These are phyloP conservation scores for Syncephalis fuscata DNA, from an alignment of 371 early-diverging fungal genomes.

Conservation along the genomic window DNA sequence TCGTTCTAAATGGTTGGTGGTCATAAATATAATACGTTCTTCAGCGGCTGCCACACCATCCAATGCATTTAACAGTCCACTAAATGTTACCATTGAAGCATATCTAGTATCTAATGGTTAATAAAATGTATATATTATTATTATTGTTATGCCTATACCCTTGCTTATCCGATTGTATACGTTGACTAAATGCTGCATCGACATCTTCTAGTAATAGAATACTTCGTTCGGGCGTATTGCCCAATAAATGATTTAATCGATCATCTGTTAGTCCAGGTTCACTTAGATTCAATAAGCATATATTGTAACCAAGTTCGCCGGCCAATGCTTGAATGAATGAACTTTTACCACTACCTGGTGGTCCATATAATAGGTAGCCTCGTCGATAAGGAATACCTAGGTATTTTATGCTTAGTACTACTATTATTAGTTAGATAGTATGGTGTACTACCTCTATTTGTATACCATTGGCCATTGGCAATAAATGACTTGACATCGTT, in stretches of 20 bases:
- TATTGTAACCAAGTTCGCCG: constrained; percentile 93
- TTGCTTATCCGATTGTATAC: constrained; percentile 34
- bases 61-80: constrained; percentile 95
- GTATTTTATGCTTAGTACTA: not conserved
- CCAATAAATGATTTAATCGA: constrained; percentile 82
- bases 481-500: constrained; percentile 78
- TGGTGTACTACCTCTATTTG: constrained; percentile 50
- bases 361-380: constrained; percentile 96
- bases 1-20: constrained; percentile 95
- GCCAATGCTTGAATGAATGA: constrained; percentile 97
- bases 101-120: constrained; percentile 15
- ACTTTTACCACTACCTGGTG: constrained; percentile 98
- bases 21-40: constrained; percentile 96
- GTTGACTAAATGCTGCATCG: constrained; percentile 91
- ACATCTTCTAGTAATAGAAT: constrained; percentile 97
- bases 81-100: constrained; percentile 94
- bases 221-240: constrained; percentile 87
- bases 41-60: constrained; percentile 98
- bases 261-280: constrained; percentile 94
- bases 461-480: constrained; percentile 84
- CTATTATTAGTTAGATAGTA: too few relatives aligned
- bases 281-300: constrained; percentile 86
- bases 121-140: constrained; percentile 4
- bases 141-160: constrained; percentile 21
- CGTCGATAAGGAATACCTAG: constrained; percentile 89